Evolutionary conservation across 2,329 filamentous ascomycete genomes (phyloP).

Genomic region (Colletotrichum sp.): DNA sequence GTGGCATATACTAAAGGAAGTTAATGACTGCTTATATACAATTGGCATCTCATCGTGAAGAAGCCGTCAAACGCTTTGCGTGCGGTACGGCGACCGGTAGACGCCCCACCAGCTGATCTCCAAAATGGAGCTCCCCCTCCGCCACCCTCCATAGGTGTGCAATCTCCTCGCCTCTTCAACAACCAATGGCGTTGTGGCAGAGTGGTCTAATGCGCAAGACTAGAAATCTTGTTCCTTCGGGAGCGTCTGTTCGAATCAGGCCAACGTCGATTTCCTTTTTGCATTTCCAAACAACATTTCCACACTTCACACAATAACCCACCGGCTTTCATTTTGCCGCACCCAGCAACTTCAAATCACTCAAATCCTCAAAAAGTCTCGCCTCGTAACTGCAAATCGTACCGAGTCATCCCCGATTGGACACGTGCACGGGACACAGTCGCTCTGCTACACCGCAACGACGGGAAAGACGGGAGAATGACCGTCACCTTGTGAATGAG

Average conservation of each 20-base stretch:
- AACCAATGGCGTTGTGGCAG: constrained; percentile 11
- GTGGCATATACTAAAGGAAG: neutral
- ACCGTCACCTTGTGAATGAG: neutral
- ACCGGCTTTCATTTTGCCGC: neutral
- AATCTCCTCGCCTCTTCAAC: rapidly evolving
- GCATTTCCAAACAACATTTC: neutral
- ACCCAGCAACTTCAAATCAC: neutral
- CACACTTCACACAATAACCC: neutral
- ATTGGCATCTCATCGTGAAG: no score
- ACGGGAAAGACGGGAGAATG: neutral
- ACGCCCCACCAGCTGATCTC: neutral
- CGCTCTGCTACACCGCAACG: neutral
- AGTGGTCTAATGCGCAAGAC: constrained; percentile 18
- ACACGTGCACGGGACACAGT: neutral
- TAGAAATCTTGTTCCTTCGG: constrained; percentile 19
- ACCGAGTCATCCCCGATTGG: neutral
- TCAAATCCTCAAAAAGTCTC: neutral
- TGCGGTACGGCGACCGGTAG: rapidly evolving
- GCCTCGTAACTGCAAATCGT: neutral
- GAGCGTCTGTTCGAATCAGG: constrained; percentile 18
- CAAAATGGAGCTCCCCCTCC: neutral
- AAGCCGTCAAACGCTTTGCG: neutral
- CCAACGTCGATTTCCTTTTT: neutral
- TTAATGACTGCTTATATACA: neutral
- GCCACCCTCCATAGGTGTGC: rapidly evolving